These are phyloP conservation scores for Boletus tomentosulus DNA, from an alignment of 768 basidiomycete species.

Conservation along the genomic window DNA sequence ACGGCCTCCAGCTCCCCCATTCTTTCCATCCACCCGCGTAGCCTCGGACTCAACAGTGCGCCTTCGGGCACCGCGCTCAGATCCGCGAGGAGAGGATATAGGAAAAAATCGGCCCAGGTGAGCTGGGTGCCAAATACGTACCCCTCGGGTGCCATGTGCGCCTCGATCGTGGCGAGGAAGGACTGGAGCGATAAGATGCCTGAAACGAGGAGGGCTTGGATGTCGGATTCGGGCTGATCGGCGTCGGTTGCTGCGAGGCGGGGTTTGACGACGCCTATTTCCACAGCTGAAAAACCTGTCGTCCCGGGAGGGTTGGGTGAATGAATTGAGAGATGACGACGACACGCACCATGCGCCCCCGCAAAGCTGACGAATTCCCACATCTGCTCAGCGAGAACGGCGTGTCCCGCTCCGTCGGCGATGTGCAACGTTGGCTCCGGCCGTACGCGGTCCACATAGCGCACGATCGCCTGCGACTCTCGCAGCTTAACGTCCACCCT, in stretches of 20 bases:
- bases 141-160: conserved; percentile 24
- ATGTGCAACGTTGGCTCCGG: conserved; percentile 27
- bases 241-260: conserved; percentile 26
- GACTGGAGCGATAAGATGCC: conserved; percentile 16
- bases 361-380: conserved; percentile 32
- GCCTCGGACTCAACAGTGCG: conserved; percentile 21
- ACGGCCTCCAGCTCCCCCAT: conserved; percentile 29
- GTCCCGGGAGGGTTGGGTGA: too few species aligned
- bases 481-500: conserved; percentile 23
- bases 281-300: conserved; percentile 28
- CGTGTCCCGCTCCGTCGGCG: conserved; percentile 16
- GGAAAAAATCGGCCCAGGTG: conserved; percentile 33
- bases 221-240: conserved; percentile 18
- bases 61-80: conserved; percentile 25
- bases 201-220: conserved; percentile 14
- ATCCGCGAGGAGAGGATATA: conserved; percentile 30
- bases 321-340: background rate
- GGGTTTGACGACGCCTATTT: conserved; percentile 31
- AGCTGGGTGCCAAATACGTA: conserved; percentile 27
- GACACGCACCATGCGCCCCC: conserved; percentile 19
- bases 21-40: conserved; percentile 24
- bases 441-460: conserved; percentile 27
- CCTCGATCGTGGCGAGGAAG: conserved; percentile 19
- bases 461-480: conserved; percentile 28
- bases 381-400: conserved; percentile 27